phyloP scores from a whole-genome alignment of 2,329 filamentous ascomycete genomes.

The Alternaria gaisen region DNA sequence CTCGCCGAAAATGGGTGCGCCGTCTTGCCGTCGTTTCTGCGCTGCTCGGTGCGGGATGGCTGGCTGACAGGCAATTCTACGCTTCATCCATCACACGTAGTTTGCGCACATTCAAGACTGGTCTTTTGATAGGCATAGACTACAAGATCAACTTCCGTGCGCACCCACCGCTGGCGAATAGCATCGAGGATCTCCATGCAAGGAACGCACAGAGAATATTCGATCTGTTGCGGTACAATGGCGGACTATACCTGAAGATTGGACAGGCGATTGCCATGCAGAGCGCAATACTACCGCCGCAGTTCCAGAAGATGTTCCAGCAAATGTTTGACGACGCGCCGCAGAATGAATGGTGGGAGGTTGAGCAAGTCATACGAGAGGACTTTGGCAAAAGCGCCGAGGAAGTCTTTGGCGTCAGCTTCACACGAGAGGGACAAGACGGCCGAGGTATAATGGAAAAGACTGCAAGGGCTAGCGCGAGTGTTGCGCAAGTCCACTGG shows the following conservation, averaged over 20 bases:
- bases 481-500: conserved; percentile 97
- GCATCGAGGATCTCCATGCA: conserved; percentile 78
- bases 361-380: conserved; percentile 83
- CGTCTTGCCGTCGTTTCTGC: conserved; percentile 71
- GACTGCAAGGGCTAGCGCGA: conserved; percentile 80
- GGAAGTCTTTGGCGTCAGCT: conserved; percentile 92
- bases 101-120: conserved; percentile 80
- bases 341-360: conserved; percentile 86
- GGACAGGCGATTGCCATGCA: conserved; percentile 99
- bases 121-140: conserved; percentile 83
- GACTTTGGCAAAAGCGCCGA: conserved; percentile 87
- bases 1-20: conserved; percentile 78
- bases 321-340: conserved; percentile 98
- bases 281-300: conserved; percentile 88
- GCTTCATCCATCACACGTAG: conserved; percentile 82
- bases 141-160: conserved; percentile 97
- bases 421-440: conserved; percentile 65
- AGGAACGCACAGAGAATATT: conserved; percentile 87
- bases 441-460: conserved; percentile 73
- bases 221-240: conserved; percentile 82
- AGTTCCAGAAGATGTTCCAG: conserved; percentile 95
- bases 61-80: conserved; percentile 77
- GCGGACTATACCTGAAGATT: conserved; percentile 95
- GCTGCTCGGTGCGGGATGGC: conserved; percentile 69
- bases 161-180: conserved; percentile 76